Base-by-base conservation (phyloP, 345 rosid species). In the Rhodomyrtus tomentosa region DNA sequence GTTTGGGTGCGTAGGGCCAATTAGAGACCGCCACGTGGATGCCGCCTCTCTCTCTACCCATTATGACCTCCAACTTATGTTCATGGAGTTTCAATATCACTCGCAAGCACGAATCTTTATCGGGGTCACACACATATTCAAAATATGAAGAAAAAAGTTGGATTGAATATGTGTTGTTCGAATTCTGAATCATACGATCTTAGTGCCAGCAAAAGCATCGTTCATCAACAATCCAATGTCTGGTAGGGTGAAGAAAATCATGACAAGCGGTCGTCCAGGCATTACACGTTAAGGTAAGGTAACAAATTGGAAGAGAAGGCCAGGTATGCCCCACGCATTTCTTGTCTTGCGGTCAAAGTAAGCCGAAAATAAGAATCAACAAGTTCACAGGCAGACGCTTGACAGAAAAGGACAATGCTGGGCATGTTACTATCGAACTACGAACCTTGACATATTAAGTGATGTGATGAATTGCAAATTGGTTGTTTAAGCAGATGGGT, bases 191-290 rank as follows among this genome's bases (percentile, higher is more conserved):
- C n/a, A 55, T 10, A 38, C 9, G 79, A 95, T 92, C 91, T 89
- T 90, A 27, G 97, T 91, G 82, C 97, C 98, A 14, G 92, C 82
- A 51, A 82, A 83, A 36, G 95, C 98, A 89, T 93, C 94, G 85
- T 95, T 96, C 90, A 95, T 95, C 85, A 95, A 90, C 25, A 96
- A 95, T 27, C 93, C 95, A 59, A 95, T 95, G 86, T 93, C 96
- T 92, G 59, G 12, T 82, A 18, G 36, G 25, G 45, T 68, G 45
- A 68, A 32, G 45, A 68, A 68, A 68, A 38, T 40, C 25, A 18
- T 10, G 21, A 68, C 45, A 68, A 36, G 79, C 79, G 18, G 38
- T 9, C 11, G 16, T 36, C 4, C 4, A 3, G 42, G 74, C 40
- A 59, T 29, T 36, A 29, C 76, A 8, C 45, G 76, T 20, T 32